A percentile compares a stretch with the other conserved stretches of the same genome.
Conservation (phyloP, 768 basidiomycete species). For the Podaxis sp. region DNA sequence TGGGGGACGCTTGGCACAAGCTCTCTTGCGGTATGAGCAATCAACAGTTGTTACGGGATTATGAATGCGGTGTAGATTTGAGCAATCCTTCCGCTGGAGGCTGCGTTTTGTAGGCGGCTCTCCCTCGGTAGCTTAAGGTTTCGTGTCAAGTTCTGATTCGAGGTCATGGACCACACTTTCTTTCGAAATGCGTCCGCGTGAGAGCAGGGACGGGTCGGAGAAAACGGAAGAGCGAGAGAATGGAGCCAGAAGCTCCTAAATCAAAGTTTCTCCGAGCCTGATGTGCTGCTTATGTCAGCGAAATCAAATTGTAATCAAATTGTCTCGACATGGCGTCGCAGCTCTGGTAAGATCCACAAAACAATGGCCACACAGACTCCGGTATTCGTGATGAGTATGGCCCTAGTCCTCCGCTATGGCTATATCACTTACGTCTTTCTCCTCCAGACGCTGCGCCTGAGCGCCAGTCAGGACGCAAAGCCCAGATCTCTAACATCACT, state of each 20-base stretch:
- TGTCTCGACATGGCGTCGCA: not conserved
- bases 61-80: not conserved
- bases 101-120: not conserved
- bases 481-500: slow-evolving; percentile 94
- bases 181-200: not conserved
- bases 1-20: not conserved
- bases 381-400: slow-evolving; percentile 79
- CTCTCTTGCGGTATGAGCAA: not conserved
- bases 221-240: not conserved
- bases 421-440: not conserved
- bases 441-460: slow-evolving; percentile 87
- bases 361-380: slow-evolving; percentile 59
- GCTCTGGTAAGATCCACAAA: not conserved
- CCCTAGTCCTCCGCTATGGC: not conserved
- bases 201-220: not conserved
- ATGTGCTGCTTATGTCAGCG: slow-evolving; percentile 2
- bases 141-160: no score
- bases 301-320: not conserved
- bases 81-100: not conserved
- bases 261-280: not conserved
- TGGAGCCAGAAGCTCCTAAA: not conserved
- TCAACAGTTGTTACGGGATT: not conserved
- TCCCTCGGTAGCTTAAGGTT: not conserved
- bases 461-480: slow-evolving; percentile 90
- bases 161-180: no score